Evolutionary conservation across 108 stramenopile species (phyloP).

Genomic region (Skeletonema grethae): DNA sequence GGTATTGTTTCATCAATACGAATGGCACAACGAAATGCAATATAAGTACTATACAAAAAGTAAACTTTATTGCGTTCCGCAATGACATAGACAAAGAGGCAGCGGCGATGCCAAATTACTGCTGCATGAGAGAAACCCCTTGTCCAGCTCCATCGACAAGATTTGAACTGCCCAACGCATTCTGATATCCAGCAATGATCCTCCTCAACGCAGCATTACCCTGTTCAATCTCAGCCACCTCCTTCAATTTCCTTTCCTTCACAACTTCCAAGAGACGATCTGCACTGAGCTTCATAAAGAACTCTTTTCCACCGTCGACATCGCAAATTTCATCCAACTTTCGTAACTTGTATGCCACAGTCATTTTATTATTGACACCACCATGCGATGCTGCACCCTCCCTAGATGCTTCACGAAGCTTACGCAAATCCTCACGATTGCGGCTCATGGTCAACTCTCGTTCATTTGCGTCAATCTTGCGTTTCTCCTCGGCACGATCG

Average conservation of each 20-base stretch:
- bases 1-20: no score
- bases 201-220: conserved; percentile 31
- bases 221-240: conserved; percentile 15
- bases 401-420: conserved; percentile 22
- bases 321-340: conserved; percentile 24
- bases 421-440: conserved; percentile 35
- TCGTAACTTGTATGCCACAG: conserved; percentile 7
- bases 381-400: conserved; percentile 1
- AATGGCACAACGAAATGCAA: no score
- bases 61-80: no score
- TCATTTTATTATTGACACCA: conserved; percentile 16
- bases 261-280: conserved; percentile 13
- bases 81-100: not conserved
- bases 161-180: conserved; percentile 4
- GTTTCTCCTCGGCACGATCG: conserved; percentile 35
- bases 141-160: not conserved
- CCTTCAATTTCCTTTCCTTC: conserved; percentile 10
- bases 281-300: conserved; percentile 13
- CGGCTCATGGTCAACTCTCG: conserved; percentile 24
- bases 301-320: conserved; percentile 18
- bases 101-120: not conserved
- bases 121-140: not conserved
- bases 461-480: conserved; percentile 13
- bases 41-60: no score
- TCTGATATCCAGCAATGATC: conserved; percentile 36